phyloP scores from a whole-genome alignment of 2,329 filamentous ascomycete genomes.

The Pseudogymnoascus sp. region DNA sequence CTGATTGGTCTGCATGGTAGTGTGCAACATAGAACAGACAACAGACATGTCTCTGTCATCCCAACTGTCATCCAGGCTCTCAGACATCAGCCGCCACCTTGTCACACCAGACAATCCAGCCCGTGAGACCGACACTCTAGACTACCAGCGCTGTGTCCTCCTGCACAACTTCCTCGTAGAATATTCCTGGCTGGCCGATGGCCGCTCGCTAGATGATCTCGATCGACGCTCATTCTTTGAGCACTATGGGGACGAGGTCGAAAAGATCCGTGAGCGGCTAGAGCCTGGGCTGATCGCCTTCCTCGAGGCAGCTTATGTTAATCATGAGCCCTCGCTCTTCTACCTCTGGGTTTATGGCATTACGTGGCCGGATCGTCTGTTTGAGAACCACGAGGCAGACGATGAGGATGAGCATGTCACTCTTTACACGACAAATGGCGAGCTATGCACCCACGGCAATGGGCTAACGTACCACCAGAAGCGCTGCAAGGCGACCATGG shows the following conservation, averaged over 20 bases:
- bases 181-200: conserved; percentile 23
- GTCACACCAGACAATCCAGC: conserved; percentile 23
- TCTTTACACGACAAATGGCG: conserved; percentile 22
- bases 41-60: neutral
- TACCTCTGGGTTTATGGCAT: conserved; percentile 22
- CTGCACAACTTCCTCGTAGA: conserved; percentile 28
- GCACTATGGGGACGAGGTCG: conserved; percentile 17
- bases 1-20: neutral
- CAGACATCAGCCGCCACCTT: conserved; percentile 23
- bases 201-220: conserved; percentile 14
- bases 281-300: conserved; percentile 22
- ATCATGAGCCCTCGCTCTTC: conserved; percentile 9
- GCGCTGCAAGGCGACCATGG: conserved; percentile 13
- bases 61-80: neutral
- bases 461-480: conserved; percentile 26
- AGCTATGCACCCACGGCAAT: conserved; percentile 16
- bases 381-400: conserved; percentile 17
- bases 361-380: conserved; percentile 18
- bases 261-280: conserved; percentile 21
- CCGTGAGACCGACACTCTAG: conserved; percentile 19
- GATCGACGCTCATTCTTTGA: conserved; percentile 18
- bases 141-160: conserved; percentile 25
- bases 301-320: conserved; percentile 15
- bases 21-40: too few species aligned
- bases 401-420: conserved; percentile 13